A percentile compares a stretch with the other conserved stretches of the same genome.
These are phyloP conservation scores for Kwoniella bestiolae DNA, from an alignment of 768 basidiomycete species.

Conservation along the genomic window DNA sequence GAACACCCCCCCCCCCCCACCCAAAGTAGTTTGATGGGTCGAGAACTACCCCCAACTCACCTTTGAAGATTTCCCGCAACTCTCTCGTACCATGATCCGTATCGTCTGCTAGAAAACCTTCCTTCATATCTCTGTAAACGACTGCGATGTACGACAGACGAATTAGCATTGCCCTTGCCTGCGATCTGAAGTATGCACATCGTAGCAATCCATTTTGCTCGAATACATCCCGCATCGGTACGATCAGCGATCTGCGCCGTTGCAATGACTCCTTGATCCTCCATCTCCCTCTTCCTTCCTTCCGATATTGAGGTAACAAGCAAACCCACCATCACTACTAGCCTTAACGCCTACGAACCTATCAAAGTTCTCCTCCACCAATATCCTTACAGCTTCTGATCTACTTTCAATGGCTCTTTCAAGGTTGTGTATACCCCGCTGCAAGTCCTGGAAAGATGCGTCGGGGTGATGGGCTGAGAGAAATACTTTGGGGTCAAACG, in stretches of 20 bases:
- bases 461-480: constrained; percentile 89
- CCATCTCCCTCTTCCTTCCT: not conserved
- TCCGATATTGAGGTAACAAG: not conserved
- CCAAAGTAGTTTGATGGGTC: too few relatives aligned
- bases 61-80: constrained; percentile 80
- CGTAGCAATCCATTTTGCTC: too few relatives aligned
- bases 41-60: too few relatives aligned
- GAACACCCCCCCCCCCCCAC: too few relatives aligned
- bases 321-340: constrained; percentile 78
- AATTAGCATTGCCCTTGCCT: not conserved
- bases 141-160: constrained; percentile 61
- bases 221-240: too few relatives aligned
- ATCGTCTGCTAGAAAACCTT: constrained; percentile 74
- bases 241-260: too few relatives aligned
- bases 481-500: constrained; percentile 94
- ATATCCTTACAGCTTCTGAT: constrained; percentile 88
- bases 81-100: constrained; percentile 83
- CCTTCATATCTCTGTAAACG: constrained; percentile 88
- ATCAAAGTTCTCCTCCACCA: constrained; percentile 98
- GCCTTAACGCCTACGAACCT: constrained; percentile 96
- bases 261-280: not conserved
- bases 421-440: constrained; percentile 73
- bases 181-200: too few relatives aligned
- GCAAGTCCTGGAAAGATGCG: constrained; percentile 90
- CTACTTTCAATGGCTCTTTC: constrained; percentile 81